phyloP scores from a whole-genome alignment of 1,284 basidiomycete genomes.

The Mycosarcoma mackinlayi region DNA sequence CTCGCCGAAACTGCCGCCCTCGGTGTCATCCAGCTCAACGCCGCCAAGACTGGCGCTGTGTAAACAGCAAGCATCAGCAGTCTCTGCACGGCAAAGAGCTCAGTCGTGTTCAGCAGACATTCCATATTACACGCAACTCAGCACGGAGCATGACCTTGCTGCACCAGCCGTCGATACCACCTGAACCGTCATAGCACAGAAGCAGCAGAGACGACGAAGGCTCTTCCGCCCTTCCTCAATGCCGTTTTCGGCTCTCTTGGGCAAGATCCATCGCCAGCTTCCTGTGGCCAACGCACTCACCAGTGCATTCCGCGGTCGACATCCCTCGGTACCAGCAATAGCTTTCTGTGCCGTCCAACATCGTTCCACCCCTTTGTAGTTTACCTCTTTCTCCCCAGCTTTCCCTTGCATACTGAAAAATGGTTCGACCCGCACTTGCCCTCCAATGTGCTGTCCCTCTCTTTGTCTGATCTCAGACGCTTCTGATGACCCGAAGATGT shows the following conservation, averaged over 20 bases:
- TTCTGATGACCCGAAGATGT: too few species aligned
- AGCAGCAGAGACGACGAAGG: conserved; percentile 3
- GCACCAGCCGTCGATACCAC: conserved; percentile 23
- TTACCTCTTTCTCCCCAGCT: conserved; percentile 11
- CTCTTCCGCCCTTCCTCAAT: background rate
- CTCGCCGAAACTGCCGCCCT: conserved; percentile 71
- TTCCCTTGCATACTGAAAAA: conserved; percentile 19
- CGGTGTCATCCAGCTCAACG: conserved; percentile 69
- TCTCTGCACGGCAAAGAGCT: background rate
- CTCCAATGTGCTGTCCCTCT: background rate
- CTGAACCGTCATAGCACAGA: background rate
- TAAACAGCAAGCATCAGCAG: conserved; percentile 15
- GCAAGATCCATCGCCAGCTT: conserved; percentile 1
- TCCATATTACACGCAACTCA: conserved; percentile 1
- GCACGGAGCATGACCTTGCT: conserved; percentile 22
- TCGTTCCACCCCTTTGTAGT: conserved; percentile 23
- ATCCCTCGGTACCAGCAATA: background rate
- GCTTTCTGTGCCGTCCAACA: conserved; percentile 12
- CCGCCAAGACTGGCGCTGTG: conserved; percentile 60
- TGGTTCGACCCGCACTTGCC: background rate
- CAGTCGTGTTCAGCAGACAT: background rate
- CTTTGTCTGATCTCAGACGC: too few species aligned
- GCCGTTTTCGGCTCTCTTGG: background rate
- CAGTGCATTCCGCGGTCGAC: background rate
- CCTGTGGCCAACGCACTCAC: too few species aligned